Evolutionary conservation across 768 basidiomycete genomes (phyloP), one percentile per base, ranked within the genome.

Genomic region (Mycena capillaripes): DNA sequence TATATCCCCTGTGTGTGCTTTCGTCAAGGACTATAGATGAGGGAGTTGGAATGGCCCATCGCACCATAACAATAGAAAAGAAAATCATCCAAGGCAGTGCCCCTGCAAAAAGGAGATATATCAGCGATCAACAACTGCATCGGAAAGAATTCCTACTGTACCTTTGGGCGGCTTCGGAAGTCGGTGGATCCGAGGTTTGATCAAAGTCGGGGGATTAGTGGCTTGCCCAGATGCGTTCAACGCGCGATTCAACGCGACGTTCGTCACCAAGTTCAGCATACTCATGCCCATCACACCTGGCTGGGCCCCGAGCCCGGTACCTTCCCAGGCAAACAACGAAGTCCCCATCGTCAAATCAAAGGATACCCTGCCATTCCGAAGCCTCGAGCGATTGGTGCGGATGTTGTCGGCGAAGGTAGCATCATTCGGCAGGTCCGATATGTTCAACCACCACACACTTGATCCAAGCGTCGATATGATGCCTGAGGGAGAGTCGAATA

Each of bases 1-100:
- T 88, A 95, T 1, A 93, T 90, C 14, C 92, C 85, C 92, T 93
- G 65, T 16, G 71, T n/a, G n/a, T n/a, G n/a, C n/a, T n/a, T n/a
- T n/a, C n/a, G n/a, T n/a, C 50, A 58, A 50, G 29, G n/a, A 27
- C 53, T 25, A 40, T 29, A 65, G 68, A 61, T 53, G 25, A 55
- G 11, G 14, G n/a, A 64, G 14, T 50, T 2, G 42, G 19, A 46
- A 53, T n/a, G n/a, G 12, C 23, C 8, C 19, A 48, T 1, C 6
- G 46, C 68, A 93, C 93, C 92, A 94, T 92, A 1, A 87, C 85
- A 38, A 89, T 91, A 25, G 90, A 91, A 78, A 92, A 95, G 82
- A 95, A 95, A 12, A 42, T 42, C 17, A 90, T 79, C 94, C 94
- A 95, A 79, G 89, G 91, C 80, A 95, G 79, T 21, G 90, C 59